These are phyloP conservation scores for Rhodotorula paludigena DNA, from an alignment of 768 basidiomycete genomes.

Conservation along the genomic window DNA sequence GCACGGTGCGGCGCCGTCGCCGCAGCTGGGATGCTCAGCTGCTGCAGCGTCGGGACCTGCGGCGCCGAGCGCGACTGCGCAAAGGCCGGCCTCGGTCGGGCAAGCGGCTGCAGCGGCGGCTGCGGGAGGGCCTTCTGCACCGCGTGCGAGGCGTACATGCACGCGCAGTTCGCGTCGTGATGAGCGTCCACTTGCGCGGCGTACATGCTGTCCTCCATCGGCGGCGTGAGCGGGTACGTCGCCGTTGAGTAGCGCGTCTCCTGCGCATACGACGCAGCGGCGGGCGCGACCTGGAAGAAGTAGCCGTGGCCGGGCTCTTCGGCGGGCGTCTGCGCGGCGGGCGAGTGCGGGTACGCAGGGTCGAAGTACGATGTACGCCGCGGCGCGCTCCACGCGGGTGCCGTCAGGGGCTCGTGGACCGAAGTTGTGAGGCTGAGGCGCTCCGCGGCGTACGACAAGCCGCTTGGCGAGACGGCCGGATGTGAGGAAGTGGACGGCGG, in stretches of 20 bases:
- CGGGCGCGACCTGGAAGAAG: background rate
- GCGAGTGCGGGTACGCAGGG: background rate
- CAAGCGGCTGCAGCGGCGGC: background rate
- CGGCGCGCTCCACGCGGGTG: background rate
- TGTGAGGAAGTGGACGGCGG: background rate
- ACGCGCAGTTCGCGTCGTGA: background rate
- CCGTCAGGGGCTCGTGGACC: no score
- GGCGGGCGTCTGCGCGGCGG: background rate
- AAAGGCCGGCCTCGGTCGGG: background rate
- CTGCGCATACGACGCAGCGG: background rate
- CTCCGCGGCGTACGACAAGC: background rate
- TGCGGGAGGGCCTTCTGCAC: no score
- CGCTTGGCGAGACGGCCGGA: background rate
- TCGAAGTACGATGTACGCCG: background rate
- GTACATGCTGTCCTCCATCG: background rate
- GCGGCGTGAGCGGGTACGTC: conserved; percentile 21
- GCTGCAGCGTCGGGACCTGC: background rate
- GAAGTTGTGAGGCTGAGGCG: background rate
- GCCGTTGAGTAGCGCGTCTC: no score
- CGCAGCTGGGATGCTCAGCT: background rate
- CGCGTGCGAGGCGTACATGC: background rate
- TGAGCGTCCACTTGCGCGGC: background rate
- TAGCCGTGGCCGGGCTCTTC: background rate
- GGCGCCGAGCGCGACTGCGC: background rate
- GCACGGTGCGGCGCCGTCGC: background rate